These are phyloP conservation scores for Halenospora varia DNA, from an alignment of 495 filamentous ascomycete genomes.

Conservation along the genomic window DNA sequence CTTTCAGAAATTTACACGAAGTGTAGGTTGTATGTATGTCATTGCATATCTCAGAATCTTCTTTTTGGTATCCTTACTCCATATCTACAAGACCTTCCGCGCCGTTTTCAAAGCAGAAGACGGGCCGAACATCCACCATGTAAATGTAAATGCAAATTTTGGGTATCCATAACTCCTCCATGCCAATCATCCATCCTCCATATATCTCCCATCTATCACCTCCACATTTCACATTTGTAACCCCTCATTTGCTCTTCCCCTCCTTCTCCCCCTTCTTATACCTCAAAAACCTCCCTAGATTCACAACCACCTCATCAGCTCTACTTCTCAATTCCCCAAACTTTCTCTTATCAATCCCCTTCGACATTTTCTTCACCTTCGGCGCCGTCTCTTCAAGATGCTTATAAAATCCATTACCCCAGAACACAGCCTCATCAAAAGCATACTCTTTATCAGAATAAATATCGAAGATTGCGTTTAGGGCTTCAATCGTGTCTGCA, in stretches of 20 bases:
- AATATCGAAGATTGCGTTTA: conserved; percentile 59
- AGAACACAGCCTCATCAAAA: conserved; percentile 55
- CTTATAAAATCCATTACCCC: conserved; percentile 52
- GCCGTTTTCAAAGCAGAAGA: too few species aligned
- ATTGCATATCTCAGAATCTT: too few species aligned
- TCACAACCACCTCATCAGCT: conserved; percentile 52
- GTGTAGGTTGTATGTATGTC: too few species aligned
- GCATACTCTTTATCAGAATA: conserved; percentile 52
- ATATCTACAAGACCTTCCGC: too few species aligned
- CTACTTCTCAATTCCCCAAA: conserved; percentile 44
- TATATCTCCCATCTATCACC: too few species aligned
- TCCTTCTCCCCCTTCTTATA: conserved; percentile 52
- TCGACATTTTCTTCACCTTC: conserved; percentile 47
- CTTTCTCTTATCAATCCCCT: conserved; percentile 51
- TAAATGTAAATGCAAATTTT: background rate
- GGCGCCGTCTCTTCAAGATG: conserved; percentile 49
- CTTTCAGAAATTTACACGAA: too few species aligned
- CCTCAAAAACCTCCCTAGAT: conserved; percentile 52
- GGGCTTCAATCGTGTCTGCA: conserved; percentile 49
- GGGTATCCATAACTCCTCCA: background rate
- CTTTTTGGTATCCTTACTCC: too few species aligned
- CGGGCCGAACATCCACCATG: too few species aligned
- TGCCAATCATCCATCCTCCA: too few species aligned
- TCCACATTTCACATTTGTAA: too few species aligned
- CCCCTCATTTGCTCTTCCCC: background rate